Conservation (phyloP, 169 alveolate genomes). For the Plasmodium ovale region DNA sequence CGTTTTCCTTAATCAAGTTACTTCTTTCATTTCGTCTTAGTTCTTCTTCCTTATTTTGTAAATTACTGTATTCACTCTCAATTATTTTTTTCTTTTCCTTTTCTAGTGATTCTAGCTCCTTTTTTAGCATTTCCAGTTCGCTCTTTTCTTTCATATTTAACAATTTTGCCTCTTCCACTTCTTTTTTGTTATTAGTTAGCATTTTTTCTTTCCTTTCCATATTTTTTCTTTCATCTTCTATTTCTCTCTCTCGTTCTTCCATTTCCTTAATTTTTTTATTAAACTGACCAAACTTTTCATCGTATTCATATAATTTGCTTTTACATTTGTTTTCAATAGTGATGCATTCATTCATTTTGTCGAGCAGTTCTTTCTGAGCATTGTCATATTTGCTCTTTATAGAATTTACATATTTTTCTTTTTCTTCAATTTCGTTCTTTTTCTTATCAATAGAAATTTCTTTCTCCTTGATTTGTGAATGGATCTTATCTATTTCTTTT, state of each 20-base stretch:
- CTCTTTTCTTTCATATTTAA: slow-evolving; percentile 55
- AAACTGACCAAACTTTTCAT: slow-evolving; percentile 66
- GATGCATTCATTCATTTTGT: slow-evolving; percentile 73
- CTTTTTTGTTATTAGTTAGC: slow-evolving; percentile 43
- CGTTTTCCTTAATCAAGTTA: slow-evolving; percentile 53
- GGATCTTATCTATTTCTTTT: slow-evolving; percentile 69
- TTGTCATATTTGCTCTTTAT: slow-evolving; percentile 62
- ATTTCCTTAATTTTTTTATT: slow-evolving; percentile 69
- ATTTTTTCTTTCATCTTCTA: slow-evolving; percentile 52
- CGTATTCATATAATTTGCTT: slow-evolving; percentile 69
- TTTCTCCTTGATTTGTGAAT: slow-evolving; percentile 64
- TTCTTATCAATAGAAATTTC: slow-evolving; percentile 47
- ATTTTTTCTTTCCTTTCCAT: slow-evolving; percentile 69
- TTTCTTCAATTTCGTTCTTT: slow-evolving; percentile 53
- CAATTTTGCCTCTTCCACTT: slow-evolving; percentile 63
- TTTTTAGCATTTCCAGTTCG: slow-evolving; percentile 59
- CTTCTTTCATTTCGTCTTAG: slow-evolving; percentile 67
- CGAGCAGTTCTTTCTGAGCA: slow-evolving; percentile 65
- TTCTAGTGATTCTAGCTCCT: slow-evolving; percentile 69
- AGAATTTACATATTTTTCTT: slow-evolving; percentile 64
- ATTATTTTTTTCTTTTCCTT: slow-evolving; percentile 66
- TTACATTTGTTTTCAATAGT: slow-evolving; percentile 72
- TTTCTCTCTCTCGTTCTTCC: slow-evolving; percentile 71
- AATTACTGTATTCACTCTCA: slow-evolving; percentile 61
- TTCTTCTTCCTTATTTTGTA: slow-evolving; percentile 72